These are phyloP conservation scores for Cardamine resedifolia DNA, from an alignment of 345 rosid species.

Conservation along the genomic window DNA sequence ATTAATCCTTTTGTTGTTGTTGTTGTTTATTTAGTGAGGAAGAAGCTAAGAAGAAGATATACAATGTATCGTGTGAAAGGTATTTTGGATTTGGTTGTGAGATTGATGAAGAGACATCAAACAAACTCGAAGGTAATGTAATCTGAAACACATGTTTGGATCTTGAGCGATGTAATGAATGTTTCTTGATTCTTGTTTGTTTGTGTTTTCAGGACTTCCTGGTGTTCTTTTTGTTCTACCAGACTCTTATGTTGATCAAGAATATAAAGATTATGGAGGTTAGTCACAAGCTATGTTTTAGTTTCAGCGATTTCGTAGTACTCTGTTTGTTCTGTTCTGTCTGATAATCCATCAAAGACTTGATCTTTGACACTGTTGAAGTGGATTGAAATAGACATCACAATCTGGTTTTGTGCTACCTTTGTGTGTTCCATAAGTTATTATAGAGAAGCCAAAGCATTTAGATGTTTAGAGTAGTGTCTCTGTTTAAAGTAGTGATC, in stretches of 20 bases:
- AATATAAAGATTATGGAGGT: slow-evolving; percentile 89
- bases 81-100: slow-evolving; percentile 93
- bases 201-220: slow-evolving; percentile 52
- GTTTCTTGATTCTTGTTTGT: neutral
- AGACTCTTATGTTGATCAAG: slow-evolving; percentile 80
- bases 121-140: slow-evolving; percentile 71
- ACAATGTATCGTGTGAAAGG: slow-evolving; percentile 87
- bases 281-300: slow-evolving; percentile 19
- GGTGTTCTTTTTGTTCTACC: slow-evolving; percentile 88
- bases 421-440: neutral
- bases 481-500: neutral
- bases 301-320: neutral
- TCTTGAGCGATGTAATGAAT: neutral
- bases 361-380: too few species aligned
- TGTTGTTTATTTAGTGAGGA: slow-evolving; percentile 52
- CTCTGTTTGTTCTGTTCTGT: slow-evolving; percentile 2
- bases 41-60: slow-evolving; percentile 86
- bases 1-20: neutral
- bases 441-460: neutral
- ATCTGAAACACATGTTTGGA: neutral
- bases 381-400: too few species aligned
- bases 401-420: neutral
- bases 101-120: slow-evolving; percentile 83
- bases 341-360: neutral
- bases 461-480: neutral